Percentiles rank a stretch among this genome's conserved stretches.
These are phyloP conservation scores for Diaporthe capsici DNA, from an alignment of 2,329 filamentous ascomycete species.

Conservation along the genomic window DNA sequence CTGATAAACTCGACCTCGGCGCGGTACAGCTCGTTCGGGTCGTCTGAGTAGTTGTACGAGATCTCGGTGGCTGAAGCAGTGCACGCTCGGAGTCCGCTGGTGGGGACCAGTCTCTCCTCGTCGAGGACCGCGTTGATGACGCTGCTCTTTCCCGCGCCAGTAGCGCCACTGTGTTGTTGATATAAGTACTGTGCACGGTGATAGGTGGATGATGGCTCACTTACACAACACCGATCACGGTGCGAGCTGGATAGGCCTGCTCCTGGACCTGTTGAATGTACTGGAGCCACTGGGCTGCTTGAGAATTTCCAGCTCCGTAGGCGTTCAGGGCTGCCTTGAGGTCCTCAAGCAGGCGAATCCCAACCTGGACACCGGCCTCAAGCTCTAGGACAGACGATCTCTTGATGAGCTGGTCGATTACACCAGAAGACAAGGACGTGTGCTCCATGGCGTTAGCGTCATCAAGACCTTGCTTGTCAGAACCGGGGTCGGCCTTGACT, in stretches of 20 bases:
- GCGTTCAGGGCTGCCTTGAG: slow-evolving; percentile 44
- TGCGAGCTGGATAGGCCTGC: slow-evolving; percentile 53
- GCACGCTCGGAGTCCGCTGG: slow-evolving; percentile 70
- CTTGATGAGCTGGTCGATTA: slow-evolving; percentile 40
- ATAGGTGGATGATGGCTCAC: no score
- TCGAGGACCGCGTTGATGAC: slow-evolving; percentile 75
- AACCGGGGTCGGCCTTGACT: background rate
- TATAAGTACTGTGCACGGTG: background rate
- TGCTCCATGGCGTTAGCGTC: no score
- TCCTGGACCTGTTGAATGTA: slow-evolving; percentile 56
- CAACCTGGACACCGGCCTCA: slow-evolving; percentile 45
- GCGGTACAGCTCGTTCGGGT: slow-evolving; percentile 57
- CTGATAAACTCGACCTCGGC: slow-evolving; percentile 72
- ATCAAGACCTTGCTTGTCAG: no score
- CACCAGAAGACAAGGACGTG: no score
- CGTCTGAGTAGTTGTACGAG: slow-evolving; percentile 64
- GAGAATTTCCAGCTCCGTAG: slow-evolving; percentile 32
- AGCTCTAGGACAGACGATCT: slow-evolving; percentile 44
- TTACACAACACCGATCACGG: slow-evolving; percentile 70
- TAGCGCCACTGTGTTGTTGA: slow-evolving; percentile 59
- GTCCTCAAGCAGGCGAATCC: slow-evolving; percentile 43
- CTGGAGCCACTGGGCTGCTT: slow-evolving; percentile 46
- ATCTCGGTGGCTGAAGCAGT: slow-evolving; percentile 74
- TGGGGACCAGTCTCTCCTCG: slow-evolving; percentile 64
- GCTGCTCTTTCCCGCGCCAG: slow-evolving; percentile 73